These are phyloP conservation scores for Clitopilus hobsonii DNA, from an alignment of 768 basidiomycete genomes.

Conservation along the genomic window DNA sequence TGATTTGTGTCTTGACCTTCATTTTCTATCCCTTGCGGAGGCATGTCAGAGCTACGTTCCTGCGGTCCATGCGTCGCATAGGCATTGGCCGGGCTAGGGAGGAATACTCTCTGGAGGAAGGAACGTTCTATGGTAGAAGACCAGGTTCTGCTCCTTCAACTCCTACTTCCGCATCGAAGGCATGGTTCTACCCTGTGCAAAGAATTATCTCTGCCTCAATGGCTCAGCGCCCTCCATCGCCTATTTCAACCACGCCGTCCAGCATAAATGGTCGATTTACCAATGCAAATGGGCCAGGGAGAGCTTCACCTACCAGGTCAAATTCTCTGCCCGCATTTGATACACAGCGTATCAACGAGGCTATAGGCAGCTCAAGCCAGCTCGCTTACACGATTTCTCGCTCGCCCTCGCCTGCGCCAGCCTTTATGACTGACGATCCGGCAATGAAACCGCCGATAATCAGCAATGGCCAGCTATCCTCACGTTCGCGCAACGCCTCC, in stretches of 20 bases:
- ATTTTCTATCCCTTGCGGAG: conserved; percentile 57
- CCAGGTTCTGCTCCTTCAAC: conserved; percentile 23
- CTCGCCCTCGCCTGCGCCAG: conserved; percentile 43
- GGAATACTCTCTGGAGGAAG: conserved; percentile 50
- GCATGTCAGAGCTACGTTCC: conserved; percentile 40
- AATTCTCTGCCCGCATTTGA: conserved; percentile 25
- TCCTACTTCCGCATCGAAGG: conserved; percentile 22
- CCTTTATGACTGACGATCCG: conserved; percentile 30
- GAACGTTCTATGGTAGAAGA: conserved; percentile 18
- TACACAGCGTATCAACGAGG: conserved; percentile 8
- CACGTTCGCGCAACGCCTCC: conserved; percentile 65
- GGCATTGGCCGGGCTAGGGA: conserved; percentile 26
- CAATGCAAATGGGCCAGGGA: conserved; percentile 14
- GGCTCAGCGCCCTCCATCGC: conserved; percentile 17
- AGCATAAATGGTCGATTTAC: conserved; percentile 21
- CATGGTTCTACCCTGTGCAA: conserved; percentile 31
- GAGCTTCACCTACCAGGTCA: conserved; percentile 34
- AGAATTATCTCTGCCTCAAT: conserved; percentile 25
- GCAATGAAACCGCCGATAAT: conserved; percentile 13
- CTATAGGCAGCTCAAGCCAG: conserved; percentile 31
- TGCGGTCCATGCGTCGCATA: conserved; percentile 36
- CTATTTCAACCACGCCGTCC: conserved; percentile 20
- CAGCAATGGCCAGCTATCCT: conserved; percentile 29
- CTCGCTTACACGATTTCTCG: conserved; percentile 36
- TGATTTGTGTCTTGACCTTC: conserved; percentile 26